Conservation (phyloP, 345 rosid genomes). For the Physaria fendleri region DNA sequence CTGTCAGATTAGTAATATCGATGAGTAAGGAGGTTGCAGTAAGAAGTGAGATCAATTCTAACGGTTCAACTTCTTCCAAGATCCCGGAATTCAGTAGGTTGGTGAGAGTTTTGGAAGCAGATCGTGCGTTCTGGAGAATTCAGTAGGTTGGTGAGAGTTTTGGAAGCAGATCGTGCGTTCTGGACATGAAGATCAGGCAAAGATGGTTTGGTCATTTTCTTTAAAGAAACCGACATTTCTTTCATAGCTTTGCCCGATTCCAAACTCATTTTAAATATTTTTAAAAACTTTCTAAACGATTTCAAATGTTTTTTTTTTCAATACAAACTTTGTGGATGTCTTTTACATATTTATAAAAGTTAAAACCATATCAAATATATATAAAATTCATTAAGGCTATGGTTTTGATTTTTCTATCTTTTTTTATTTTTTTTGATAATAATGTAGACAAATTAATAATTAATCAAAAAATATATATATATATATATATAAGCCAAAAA, state of each 20-base stretch:
- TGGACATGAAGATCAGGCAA: slow-evolving; percentile 37
- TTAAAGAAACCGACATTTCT: slow-evolving; percentile 44
- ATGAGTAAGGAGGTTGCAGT: slow-evolving; percentile 50
- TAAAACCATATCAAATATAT: no score
- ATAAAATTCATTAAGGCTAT: no score
- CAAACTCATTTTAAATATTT: no score
- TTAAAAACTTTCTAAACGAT: no score
- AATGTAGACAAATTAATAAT: no score
- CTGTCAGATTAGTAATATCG: slow-evolving; percentile 43
- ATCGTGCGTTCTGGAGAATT: slow-evolving; percentile 38
- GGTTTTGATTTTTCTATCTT: no score
- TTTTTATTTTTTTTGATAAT: no score
- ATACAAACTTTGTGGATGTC: no score
- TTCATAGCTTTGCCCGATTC: slow-evolving; percentile 51
- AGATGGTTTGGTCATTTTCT: slow-evolving; percentile 39
- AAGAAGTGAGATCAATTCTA: slow-evolving; percentile 34
- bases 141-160: slow-evolving; percentile 38
- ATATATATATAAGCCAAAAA: no score
- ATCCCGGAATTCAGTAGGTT: slow-evolving; percentile 38
- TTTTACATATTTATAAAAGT: no score
- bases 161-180: slow-evolving; percentile 34
- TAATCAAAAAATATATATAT: no score
- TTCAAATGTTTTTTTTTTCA: no score
- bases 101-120: slow-evolving; percentile 34
- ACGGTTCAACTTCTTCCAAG: slow-evolving; percentile 39